Evolutionary conservation across 2,329 filamentous ascomycete genomes (phyloP).

Genomic region (Exutisphaerella laricina): DNA sequence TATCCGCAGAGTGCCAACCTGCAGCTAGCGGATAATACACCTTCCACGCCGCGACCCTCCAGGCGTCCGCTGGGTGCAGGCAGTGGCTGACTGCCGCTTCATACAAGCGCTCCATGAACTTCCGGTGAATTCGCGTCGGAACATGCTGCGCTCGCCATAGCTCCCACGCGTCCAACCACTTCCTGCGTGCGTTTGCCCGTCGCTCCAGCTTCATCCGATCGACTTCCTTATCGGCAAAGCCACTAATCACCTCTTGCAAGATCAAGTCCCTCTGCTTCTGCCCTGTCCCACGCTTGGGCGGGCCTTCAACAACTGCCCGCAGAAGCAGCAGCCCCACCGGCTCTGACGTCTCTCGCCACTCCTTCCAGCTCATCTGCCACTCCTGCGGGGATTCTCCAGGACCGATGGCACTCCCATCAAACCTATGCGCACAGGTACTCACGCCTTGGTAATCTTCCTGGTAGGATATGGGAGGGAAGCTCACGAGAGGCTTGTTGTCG

Average conservation of each 20-base stretch:
- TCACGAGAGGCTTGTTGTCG: background rate
- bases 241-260: background rate
- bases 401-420: background rate
- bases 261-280: background rate
- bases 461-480: background rate
- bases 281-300: no score
- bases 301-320: background rate
- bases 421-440: background rate
- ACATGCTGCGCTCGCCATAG: background rate
- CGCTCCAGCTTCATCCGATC: background rate
- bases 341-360: background rate
- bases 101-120: no score
- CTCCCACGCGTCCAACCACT: background rate
- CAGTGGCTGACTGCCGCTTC: no score
- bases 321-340: slow-evolving; percentile 1
- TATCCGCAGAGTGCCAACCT: no score
- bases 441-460: background rate
- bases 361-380: background rate
- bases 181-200: background rate
- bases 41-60: no score
- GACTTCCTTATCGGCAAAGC: background rate
- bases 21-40: no score
- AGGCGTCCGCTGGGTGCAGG: no score
- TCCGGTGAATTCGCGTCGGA: background rate
- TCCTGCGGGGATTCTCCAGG: background rate